These are phyloP conservation scores for Penium margaritaceum DNA, from an alignment of 139 green algal species.

Conservation along the genomic window DNA sequence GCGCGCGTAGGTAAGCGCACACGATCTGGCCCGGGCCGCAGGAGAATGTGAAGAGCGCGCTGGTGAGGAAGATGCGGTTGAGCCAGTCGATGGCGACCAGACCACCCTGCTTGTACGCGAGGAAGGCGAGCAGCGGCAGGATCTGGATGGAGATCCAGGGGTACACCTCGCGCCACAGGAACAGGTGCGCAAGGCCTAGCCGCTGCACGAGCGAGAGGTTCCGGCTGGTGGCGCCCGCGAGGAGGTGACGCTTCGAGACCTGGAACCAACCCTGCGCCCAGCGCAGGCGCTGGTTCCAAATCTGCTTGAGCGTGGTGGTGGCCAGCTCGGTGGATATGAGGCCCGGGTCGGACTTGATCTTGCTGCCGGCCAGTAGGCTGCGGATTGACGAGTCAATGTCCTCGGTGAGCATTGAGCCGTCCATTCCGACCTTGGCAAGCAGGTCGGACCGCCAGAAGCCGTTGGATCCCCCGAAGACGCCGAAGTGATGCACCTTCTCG, in stretches of 20 bases:
- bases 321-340: slow-evolving; percentile 33
- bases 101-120: slow-evolving; percentile 35
- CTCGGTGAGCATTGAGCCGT: slow-evolving; percentile 38
- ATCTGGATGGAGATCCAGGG: slow-evolving; percentile 34
- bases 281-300: slow-evolving; percentile 42
- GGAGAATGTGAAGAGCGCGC: slow-evolving; percentile 32
- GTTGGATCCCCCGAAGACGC: slow-evolving; percentile 41
- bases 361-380: slow-evolving; percentile 11
- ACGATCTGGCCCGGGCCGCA: slow-evolving; percentile 31
- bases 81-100: slow-evolving; percentile 33
- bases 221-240: slow-evolving; percentile 2
- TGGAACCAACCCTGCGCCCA: slow-evolving; percentile 47
- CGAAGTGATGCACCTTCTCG: slow-evolving; percentile 33
- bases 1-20: slow-evolving; percentile 4
- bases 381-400: slow-evolving; percentile 40
- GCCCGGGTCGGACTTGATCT: slow-evolving; percentile 35
- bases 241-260: slow-evolving; percentile 27
- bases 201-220: slow-evolving; percentile 28
- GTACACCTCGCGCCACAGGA: slow-evolving; percentile 37
- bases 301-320: slow-evolving; percentile 20
- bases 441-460: slow-evolving; percentile 34
- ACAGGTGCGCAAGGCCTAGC: slow-evolving; percentile 26
- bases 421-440: slow-evolving; percentile 32
- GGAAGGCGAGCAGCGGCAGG: slow-evolving; percentile 33
- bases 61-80: slow-evolving; percentile 31